Evolutionary conservation across 352 stramenopile species (phyloP).

Genomic region (Ophiocytium majus): DNA sequence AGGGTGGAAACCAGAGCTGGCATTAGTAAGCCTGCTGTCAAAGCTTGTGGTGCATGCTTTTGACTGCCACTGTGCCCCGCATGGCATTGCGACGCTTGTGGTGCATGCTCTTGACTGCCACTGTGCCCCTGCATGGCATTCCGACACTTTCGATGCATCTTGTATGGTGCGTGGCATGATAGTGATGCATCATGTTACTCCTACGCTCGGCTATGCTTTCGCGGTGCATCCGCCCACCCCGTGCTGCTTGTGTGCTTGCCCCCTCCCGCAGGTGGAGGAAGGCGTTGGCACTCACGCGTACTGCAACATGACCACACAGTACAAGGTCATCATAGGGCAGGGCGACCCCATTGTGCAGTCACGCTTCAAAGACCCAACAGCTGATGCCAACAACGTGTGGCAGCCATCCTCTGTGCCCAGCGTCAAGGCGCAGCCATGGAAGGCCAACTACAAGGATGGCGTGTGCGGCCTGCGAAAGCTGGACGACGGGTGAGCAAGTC

Average conservation of each 20-base stretch:
- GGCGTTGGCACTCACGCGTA: conserved; percentile 35
- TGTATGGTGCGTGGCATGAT: no score
- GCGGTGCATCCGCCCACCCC: no score
- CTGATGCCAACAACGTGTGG: conserved; percentile 81
- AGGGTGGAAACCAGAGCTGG: no score
- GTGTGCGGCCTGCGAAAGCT: conserved; percentile 64
- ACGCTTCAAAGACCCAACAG: conserved; percentile 84
- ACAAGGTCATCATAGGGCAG: conserved; percentile 63
- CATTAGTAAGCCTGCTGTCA: no score
- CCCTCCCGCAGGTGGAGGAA: no score
- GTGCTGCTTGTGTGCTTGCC: no score
- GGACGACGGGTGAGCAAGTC: conserved; percentile 61
- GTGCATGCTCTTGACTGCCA: background rate
- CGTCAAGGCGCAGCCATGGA: conserved; percentile 84
- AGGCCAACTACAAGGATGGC: conserved; percentile 88
- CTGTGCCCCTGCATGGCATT: no score
- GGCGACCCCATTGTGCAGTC: conserved; percentile 70
- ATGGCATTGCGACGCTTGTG: background rate
- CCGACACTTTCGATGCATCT: no score
- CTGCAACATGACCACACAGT: conserved; percentile 56
- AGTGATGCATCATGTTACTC: no score
- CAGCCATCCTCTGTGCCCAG: conserved; percentile 72
- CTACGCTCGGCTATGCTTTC: no score
- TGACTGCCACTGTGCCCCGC: background rate
- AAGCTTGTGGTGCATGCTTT: no score